Base-by-base conservation (phyloP, 176 grass and related monocot genomes). In the Carex myosuroides region DNA sequence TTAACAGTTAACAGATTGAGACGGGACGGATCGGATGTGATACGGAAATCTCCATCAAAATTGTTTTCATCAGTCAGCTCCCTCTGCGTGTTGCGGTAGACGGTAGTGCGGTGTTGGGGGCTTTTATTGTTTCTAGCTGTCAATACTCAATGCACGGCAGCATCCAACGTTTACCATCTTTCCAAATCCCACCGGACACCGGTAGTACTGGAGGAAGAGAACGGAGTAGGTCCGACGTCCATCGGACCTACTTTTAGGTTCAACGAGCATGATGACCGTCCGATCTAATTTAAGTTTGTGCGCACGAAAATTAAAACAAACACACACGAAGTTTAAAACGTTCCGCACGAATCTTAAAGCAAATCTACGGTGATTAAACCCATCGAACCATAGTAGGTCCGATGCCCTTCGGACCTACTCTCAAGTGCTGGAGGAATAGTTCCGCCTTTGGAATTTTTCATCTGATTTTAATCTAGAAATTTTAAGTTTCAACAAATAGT, bases 61-160 rank as follows among this genome's bases (percentile, higher is more conserved):
- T 52, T 52, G 70, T 0, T 74, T 69, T 12, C 65, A 70, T 70
- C 33, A 41, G 66, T 39, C 37, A 52, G 4, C n/a, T 16, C 20
- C 44, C 44, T 39, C 5, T 5, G n/a, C 5, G 37, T 39, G 37
- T 39, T 39, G 37, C 37, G 5, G 37, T 39, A 39, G 37, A 39
- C 5, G 37, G 37, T 39, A 39, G 37, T 39, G 72, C 13, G 13
- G 41, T 74, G 41, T 29, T 74, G 48, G 67, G 67, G 5, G 22
- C 7, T 30, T 77, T 77, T 77, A 50, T 56, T 77, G 73, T 14
- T 76, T 16, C 48, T 76, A 76, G 72, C 13, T 76, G 72, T 75
- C 44, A 72, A 10, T 46, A 72, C 64, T 75, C 44, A 72, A 10
- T 46, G 48, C 64, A 37, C 32, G 32, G 33, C 35, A 70, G 33